Base-by-base conservation (phyloP, 2,329 filamentous ascomycete genomes). In the Apiospora phragmitis region DNA sequence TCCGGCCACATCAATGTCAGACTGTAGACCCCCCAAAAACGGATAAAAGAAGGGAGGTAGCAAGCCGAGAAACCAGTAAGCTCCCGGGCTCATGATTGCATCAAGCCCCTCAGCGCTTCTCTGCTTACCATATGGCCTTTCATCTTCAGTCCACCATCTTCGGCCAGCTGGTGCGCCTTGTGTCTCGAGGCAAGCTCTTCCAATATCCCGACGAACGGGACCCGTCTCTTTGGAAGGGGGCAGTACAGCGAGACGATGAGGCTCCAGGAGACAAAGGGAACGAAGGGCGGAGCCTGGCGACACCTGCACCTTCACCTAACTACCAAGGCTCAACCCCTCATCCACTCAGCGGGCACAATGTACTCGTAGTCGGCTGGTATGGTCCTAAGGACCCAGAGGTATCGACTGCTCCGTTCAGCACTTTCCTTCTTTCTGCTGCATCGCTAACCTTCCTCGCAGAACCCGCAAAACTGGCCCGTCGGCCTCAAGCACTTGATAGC, bases 351-450 rank as follows among this genome's bases (percentile, higher is more conserved):
- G 88, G 87, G 72, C 85, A 86, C 0, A 81, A 78, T 70, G 85
- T 89, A 75, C 75, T 84, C 69, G 77, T 89, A 7, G 81, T 89
- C 8, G 80, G 82, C 47, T 89, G 87, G 87, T 86, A 81, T 73
- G 84, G 83, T 0, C 79, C 82, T 0, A 75, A 85, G 70, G 87
- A 88, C 74, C 79, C 79, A 69, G 83, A 83, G 74, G 82, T 81
- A 71, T 62, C 74, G 7, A 5, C 0, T 68, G 2, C 35, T 8
- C 41, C 16, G 9, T 47, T 21, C 42, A 11, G 18, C 24, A 12
- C 12, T 29, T 16, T 8, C 41, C 21, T n/a, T 16, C 16, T 16
- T 4, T 6, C 14, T 18, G 3, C 14, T 18, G 3, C 62, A 69
- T 4, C 41, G 69, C 71, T 68, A 16, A 74, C 69, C 11, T 7